Evolutionary conservation across 164 flowering plant species (phyloP).

Genomic region (Dillenia suffruticosa): DNA sequence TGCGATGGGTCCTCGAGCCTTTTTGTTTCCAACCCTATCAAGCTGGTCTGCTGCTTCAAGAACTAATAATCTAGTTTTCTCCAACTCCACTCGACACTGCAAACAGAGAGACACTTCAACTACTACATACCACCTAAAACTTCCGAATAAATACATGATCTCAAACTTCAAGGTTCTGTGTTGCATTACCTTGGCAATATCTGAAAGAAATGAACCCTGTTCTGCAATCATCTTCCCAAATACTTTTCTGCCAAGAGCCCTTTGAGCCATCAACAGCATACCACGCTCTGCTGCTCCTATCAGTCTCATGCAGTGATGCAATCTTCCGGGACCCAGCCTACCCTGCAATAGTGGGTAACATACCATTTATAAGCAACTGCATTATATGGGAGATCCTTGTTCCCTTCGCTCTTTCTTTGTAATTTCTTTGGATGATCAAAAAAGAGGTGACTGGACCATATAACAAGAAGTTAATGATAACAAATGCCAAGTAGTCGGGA

Average conservation of each 20-base stretch:
- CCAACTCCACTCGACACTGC: conserved; percentile 93
- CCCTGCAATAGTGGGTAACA: conserved; percentile 46
- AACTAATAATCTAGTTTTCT: conserved; percentile 74
- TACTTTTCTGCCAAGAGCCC: conserved; percentile 74
- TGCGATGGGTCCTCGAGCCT: conserved; percentile 87
- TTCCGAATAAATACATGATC: neutral
- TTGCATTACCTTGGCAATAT: conserved; percentile 73
- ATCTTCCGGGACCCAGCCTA: conserved; percentile 92
- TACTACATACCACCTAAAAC: neutral
- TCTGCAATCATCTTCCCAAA: conserved; percentile 92
- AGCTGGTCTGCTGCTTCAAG: conserved; percentile 97
- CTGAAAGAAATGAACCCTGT: conserved; percentile 92
- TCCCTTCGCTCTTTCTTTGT: no score
- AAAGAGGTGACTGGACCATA: no score
- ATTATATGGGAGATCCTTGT: no score
- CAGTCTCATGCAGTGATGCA: conserved; percentile 98
- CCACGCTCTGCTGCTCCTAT: conserved; percentile 93
- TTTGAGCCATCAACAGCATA: conserved; percentile 74
- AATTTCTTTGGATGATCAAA: no score
- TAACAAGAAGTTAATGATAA: no score
- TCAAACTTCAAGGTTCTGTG: neutral
- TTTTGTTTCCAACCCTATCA: conserved; percentile 84
- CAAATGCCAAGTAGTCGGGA: no score
- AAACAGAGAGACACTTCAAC: conserved; percentile 3
- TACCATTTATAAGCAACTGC: neutral